phyloP scores from a whole-genome alignment of 164 flowering plant species.

The Echeveria elegans region DNA sequence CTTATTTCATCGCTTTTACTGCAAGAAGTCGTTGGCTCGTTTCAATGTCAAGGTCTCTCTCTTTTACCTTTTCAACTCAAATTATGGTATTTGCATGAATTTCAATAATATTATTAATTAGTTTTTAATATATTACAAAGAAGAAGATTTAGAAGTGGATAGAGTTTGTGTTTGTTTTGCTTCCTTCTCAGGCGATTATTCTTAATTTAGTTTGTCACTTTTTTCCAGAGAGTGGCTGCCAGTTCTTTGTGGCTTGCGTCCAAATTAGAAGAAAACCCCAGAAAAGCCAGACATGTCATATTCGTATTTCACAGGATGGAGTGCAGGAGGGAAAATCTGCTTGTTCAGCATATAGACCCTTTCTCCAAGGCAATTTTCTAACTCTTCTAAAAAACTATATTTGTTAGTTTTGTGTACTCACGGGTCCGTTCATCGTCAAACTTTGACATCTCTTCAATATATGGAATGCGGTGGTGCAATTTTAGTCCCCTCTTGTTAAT shows the following conservation, averaged over 20 bases:
- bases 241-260: not conserved
- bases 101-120: no score
- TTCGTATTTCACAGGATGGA: not conserved
- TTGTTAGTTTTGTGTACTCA: not conserved
- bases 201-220: not conserved
- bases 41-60: not conserved
- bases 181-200: not conserved
- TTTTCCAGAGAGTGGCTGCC: not conserved
- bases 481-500: not conserved
- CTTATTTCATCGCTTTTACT: not conserved
- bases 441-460: not conserved
- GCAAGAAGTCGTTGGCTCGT: not conserved
- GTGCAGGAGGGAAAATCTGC: not conserved
- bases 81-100: no score
- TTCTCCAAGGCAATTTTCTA: not conserved
- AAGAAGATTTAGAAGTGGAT: no score
- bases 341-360: not conserved
- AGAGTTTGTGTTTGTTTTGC: no score
- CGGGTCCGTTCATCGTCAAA: not conserved
- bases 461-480: not conserved
- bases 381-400: not conserved
- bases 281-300: not conserved
- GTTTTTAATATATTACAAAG: no score
- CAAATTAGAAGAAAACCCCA: not conserved
- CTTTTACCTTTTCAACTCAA: no score